A percentile compares a stretch with the other conserved stretches of the same genome.
These are phyloP conservation scores for Anthostomella pinea DNA, from an alignment of 2,329 filamentous ascomycete species.

Conservation along the genomic window DNA sequence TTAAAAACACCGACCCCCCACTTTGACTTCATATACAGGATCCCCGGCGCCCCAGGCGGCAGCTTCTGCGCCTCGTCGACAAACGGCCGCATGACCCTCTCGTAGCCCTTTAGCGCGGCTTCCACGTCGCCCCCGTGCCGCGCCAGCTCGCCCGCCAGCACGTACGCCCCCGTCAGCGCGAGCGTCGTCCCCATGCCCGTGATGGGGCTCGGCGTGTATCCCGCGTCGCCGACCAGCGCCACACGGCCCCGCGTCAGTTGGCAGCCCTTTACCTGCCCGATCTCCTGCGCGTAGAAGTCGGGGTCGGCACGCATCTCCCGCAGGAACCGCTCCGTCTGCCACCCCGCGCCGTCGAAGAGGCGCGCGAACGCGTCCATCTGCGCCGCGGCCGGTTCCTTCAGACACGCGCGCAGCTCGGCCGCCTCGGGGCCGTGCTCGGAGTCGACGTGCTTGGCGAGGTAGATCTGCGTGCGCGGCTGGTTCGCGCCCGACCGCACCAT, in stretches of 20 bases:
- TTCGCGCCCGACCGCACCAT: conserved; percentile 33
- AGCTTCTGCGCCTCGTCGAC: conserved; percentile 40
- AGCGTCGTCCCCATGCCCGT: conserved; percentile 52
- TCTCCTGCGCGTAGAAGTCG: conserved; percentile 45
- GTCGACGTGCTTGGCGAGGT: conserved; percentile 26
- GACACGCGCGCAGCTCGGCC: conserved; percentile 6
- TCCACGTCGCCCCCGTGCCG: conserved; percentile 27
- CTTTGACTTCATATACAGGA: conserved; percentile 18
- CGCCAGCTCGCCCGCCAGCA: conserved; percentile 53
- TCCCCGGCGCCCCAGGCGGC: conserved; percentile 12
- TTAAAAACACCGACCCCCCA: conserved; percentile 21
- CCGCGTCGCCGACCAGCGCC: conserved; percentile 54
- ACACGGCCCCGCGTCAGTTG: conserved; percentile 45
- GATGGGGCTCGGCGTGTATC: conserved; percentile 44
- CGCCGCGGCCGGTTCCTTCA: conserved; percentile 11
- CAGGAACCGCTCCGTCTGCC: conserved; percentile 17
- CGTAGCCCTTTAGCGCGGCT: conserved; percentile 41
- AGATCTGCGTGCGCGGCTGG: conserved; percentile 32
- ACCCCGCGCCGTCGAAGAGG: conserved; percentile 12
- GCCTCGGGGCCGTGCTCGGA: conserved; percentile 4
- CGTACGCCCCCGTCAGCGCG: conserved; percentile 50
- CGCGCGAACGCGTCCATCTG: conserved; percentile 23
- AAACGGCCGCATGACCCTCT: conserved; percentile 42
- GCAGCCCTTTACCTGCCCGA: conserved; percentile 45
- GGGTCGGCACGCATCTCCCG: conserved; percentile 22